phyloP scores from a whole-genome alignment of 2,329 filamentous ascomycete species.

The Onygenales sp. region DNA sequence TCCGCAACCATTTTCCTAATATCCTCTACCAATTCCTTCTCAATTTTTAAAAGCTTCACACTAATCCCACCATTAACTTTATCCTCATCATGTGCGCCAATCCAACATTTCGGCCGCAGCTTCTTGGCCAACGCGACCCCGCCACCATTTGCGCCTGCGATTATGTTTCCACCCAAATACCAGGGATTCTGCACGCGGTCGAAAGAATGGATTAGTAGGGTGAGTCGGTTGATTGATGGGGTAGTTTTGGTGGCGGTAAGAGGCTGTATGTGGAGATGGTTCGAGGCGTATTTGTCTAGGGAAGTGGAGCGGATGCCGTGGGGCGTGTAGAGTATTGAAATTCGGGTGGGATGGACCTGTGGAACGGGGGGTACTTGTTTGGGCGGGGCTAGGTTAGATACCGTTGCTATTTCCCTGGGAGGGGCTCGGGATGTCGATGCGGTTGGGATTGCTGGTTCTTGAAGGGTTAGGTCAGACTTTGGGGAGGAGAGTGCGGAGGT shows the following conservation, averaged over 20 bases:
- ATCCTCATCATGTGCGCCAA: neutral
- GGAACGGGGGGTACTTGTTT: neutral
- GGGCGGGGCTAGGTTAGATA: neutral
- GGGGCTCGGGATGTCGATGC: neutral
- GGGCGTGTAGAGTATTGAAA: neutral
- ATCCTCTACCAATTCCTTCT: neutral
- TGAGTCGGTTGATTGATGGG: constrained; percentile 46
- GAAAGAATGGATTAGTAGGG: constrained; percentile 43
- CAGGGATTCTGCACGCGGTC: constrained; percentile 44
- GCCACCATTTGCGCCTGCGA: constrained; percentile 40
- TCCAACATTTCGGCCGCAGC: neutral
- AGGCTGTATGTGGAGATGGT: neutral
- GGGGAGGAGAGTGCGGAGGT: too few relatives aligned
- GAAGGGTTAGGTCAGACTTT: too few relatives aligned
- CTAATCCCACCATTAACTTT: neutral
- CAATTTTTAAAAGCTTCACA: constrained; percentile 11
- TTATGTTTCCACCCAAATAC: constrained; percentile 45
- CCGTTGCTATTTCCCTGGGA: neutral
- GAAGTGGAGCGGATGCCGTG: neutral
- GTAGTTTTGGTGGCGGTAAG: constrained; percentile 26
- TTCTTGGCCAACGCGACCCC: neutral
- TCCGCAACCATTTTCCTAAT: neutral
- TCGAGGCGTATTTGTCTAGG: neutral
- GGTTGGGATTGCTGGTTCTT: neutral
- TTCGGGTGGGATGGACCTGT: neutral